Conservation (phyloP, 345 rosid species). For the Brassica carinata region DNA sequence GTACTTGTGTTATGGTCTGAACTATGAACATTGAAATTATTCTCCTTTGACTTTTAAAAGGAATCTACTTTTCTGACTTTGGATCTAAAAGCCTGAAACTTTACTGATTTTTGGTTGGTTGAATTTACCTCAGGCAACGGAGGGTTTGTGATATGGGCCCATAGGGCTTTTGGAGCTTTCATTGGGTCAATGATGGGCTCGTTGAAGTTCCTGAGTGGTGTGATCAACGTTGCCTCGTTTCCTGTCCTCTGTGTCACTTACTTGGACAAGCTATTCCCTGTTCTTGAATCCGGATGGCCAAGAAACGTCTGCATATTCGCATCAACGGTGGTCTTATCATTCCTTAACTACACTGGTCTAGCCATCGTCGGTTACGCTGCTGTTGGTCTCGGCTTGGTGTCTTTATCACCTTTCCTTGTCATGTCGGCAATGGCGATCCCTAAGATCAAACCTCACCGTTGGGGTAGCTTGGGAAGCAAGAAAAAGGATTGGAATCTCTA, state of each 20-base stretch:
- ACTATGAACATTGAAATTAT: background rate
- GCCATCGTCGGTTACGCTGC: slow-evolving; percentile 76
- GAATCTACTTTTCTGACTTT: no score
- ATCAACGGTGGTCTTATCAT: slow-evolving; percentile 52
- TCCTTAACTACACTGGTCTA: slow-evolving; percentile 72
- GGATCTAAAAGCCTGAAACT: no score
- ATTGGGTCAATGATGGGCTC: slow-evolving; percentile 81
- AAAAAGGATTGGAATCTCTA: slow-evolving; percentile 72
- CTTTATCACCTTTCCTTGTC: slow-evolving; percentile 69
- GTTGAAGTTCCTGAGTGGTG: slow-evolving; percentile 76
- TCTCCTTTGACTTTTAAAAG: no score
- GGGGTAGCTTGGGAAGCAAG: slow-evolving; percentile 70
- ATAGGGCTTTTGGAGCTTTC: slow-evolving; percentile 73
- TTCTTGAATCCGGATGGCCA: slow-evolving; percentile 62
- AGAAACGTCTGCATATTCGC: slow-evolving; percentile 44
- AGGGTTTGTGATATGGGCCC: slow-evolving; percentile 84
- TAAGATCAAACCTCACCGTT: slow-evolving; percentile 61
- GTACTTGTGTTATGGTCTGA: background rate
- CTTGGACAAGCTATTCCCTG: slow-evolving; percentile 53
- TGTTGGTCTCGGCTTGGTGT: slow-evolving; percentile 64
- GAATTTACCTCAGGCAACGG: slow-evolving; percentile 55
- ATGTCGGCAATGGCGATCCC: slow-evolving; percentile 75
- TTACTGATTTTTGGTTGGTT: background rate
- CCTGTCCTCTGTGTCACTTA: slow-evolving; percentile 71
- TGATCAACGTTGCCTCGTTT: slow-evolving; percentile 78